Evolutionary conservation across 495 filamentous ascomycete genomes (phyloP), one percentile per base, ranked within the genome.

Genomic region (Bryoglossum gracile): DNA sequence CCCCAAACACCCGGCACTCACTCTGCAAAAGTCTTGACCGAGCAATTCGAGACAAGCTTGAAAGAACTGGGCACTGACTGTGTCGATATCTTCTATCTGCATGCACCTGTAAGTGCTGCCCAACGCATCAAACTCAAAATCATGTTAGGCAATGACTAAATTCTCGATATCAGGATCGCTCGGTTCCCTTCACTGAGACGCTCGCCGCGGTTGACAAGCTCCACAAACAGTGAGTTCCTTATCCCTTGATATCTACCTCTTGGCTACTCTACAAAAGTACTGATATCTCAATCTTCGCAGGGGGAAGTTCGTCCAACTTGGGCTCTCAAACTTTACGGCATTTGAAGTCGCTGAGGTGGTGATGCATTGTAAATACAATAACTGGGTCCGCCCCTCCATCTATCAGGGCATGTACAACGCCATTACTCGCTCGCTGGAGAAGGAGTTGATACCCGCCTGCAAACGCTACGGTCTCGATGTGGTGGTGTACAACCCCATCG

Each of bases 311-410:
- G 80, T 87, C 14, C 72, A 78, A 45, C 69, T 96, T 21, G 89
- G 87, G 17, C 63, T 96, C 54, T 83, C 77, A 46, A 96, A 95
- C 65, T 94, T 80, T 59, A 86, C 89, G 3, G 80, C 89, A 6
- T 94, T 85, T 59, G 89, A 96, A 65, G 87, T 96, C 8, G 90
- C 90, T 3, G 90, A 96, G 72, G 73, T 94, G 17, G 86, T 83
- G 3, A 76, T 88, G 46, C 79, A 82, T n/a, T 92, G 86, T 68
- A 81, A 83, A 54, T 78, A 85, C 67, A 80, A 84, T 52, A 80
- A 80, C 33, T 88, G 82, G 81, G 78, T 86, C 37, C 73, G 76
- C 25, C 82, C 85, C 18, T 84, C 74, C 2, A 68, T 87, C 23
- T 85, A 83, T 59, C 79, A 85, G 57, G 76, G 62, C 55, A 78